Evolutionary conservation across 2,329 filamentous ascomycete genomes (phyloP).

Genomic region (Teratosphaeria gauchensis): DNA sequence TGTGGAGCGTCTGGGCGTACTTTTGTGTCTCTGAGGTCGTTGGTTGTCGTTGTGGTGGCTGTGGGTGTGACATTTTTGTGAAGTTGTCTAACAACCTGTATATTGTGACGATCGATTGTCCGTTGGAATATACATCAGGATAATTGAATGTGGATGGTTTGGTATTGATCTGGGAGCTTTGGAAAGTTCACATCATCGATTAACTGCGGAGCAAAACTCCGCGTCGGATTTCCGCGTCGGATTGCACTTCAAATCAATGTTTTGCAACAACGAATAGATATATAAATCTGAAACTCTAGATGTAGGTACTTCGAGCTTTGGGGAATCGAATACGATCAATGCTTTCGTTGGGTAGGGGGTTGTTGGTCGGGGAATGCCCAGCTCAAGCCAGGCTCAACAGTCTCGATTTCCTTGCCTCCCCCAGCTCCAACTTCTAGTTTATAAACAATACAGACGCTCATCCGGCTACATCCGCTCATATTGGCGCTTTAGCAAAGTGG

Average conservation of each 20-base stretch:
- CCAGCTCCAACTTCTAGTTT: neutral
- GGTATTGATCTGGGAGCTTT: neutral
- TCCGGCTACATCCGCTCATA: neutral
- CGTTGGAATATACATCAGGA: neutral
- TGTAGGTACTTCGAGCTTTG: neutral
- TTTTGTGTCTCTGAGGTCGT: conserved; percentile 17
- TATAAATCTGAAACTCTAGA: neutral
- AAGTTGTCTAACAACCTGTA: neutral
- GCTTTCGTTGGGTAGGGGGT: neutral
- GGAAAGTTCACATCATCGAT: neutral
- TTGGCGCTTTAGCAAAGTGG: conserved; percentile 19
- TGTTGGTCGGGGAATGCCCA: neutral
- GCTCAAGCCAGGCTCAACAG: neutral
- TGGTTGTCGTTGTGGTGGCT: conserved; percentile 15
- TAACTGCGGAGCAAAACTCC: neutral
- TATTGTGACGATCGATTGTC: neutral
- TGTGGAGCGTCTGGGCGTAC: conserved; percentile 30
- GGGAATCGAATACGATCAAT: neutral
- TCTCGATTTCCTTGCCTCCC: neutral
- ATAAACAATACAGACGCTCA: neutral
- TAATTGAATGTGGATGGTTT: neutral
- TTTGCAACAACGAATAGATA: neutral
- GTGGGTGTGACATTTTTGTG: conserved; percentile 16
- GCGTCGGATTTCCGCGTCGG: neutral
- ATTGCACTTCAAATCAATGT: neutral